Percentiles rank a stretch among this genome's conserved stretches.
These are phyloP conservation scores for Talaromyces sp. DNA, from an alignment of 2,329 filamentous ascomycete genomes.

Conservation along the genomic window DNA sequence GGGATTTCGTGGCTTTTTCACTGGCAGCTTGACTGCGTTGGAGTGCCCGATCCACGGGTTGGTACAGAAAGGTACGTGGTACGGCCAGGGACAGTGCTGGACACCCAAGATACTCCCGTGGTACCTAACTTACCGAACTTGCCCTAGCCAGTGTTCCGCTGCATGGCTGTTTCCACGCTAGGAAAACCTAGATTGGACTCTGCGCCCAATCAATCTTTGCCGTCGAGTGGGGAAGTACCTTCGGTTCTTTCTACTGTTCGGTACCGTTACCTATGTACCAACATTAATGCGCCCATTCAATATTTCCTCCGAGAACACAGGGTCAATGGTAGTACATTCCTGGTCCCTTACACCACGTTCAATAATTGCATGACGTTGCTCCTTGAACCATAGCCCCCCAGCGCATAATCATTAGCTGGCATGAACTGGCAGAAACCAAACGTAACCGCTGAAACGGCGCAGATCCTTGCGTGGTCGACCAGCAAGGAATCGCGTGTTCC, in stretches of 20 bases:
- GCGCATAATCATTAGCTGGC: neutral
- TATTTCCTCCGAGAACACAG: neutral
- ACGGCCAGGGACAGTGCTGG: neutral
- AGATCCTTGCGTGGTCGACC: constrained; percentile 10
- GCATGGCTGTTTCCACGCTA: neutral
- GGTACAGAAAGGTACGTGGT: neutral
- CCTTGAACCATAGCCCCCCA: neutral
- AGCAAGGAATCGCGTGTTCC: constrained; percentile 12
- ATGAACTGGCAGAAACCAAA: neutral
- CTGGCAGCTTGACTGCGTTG: neutral
- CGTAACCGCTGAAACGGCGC: neutral
- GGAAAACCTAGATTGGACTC: neutral
- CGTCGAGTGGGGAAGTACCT: neutral
- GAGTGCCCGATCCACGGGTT: neutral
- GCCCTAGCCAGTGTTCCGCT: neutral
- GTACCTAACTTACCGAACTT: neutral
- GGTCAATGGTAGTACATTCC: neutral
- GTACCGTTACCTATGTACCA: neutral
- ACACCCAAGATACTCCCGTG: neutral
- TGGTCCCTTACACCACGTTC: neutral
- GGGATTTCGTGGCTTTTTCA: neutral
- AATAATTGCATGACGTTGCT: neutral
- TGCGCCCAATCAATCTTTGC: neutral
- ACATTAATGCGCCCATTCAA: neutral
- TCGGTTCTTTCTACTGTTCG: neutral